A percentile compares a stretch with the other conserved stretches of the same genome.
Evolutionary conservation across 2,329 filamentous ascomycete species (phyloP).

Genomic region (Dothistroma septosporum): DNA sequence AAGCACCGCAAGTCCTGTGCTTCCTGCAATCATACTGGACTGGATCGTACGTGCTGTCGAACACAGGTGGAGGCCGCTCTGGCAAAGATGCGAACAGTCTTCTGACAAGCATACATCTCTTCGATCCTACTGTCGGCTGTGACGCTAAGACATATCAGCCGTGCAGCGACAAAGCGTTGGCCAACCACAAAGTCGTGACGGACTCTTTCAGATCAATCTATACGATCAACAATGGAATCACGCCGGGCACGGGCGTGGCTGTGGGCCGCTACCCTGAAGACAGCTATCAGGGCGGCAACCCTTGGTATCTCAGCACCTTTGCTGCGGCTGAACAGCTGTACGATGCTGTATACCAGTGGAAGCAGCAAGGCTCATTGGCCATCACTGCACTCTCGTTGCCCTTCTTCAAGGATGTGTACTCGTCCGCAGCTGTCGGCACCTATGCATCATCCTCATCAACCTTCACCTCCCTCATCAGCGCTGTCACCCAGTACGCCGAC

Average conservation of each 20-base stretch:
- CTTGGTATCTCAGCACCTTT: constrained; percentile 61
- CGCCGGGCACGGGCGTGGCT: constrained; percentile 53
- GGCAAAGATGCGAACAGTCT: constrained; percentile 71
- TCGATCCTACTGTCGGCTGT: constrained; percentile 61
- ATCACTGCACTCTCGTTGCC: constrained; percentile 61
- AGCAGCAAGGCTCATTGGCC: constrained; percentile 57
- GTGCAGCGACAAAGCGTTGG: constrained; percentile 57
- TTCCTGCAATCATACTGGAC: constrained; percentile 74
- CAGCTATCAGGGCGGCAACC: constrained; percentile 11
- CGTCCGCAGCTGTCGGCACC: constrained; percentile 57
- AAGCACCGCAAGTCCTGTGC: constrained; percentile 68
- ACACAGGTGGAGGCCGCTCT: constrained; percentile 60
- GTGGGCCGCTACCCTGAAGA: constrained; percentile 52
- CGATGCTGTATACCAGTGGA: constrained; percentile 69
- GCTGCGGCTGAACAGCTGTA: constrained; percentile 78
- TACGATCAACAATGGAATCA: constrained; percentile 62
- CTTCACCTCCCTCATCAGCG: constrained; percentile 48
- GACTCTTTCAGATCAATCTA: constrained; percentile 73
- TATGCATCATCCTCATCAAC: constrained; percentile 50
- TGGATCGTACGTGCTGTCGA: constrained; percentile 61
- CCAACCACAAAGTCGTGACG: constrained; percentile 71
- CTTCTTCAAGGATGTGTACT: constrained; percentile 67
- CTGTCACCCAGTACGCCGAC: constrained; percentile 62
- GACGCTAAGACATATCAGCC: constrained; percentile 73
- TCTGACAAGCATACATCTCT: constrained; percentile 52